These are phyloP conservation scores for Xylaria sp. DNA, from an alignment of 2,329 filamentous ascomycete species.

Conservation along the genomic window DNA sequence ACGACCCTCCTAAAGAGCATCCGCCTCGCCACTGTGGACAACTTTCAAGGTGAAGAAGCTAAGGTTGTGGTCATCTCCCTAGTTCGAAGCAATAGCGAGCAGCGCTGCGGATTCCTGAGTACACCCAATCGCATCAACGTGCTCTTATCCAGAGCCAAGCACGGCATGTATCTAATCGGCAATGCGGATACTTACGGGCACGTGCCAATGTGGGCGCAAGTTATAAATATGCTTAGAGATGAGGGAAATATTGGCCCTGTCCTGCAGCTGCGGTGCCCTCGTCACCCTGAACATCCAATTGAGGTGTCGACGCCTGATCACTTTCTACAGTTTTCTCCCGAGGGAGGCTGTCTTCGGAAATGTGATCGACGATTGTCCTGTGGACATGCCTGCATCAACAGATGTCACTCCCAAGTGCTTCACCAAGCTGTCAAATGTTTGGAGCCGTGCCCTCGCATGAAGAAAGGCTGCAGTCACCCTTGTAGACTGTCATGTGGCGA, in stretches of 20 bases:
- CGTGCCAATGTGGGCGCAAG: slow-evolving; percentile 71
- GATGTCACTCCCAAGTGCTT: slow-evolving; percentile 60
- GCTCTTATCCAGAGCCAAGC: slow-evolving; percentile 70
- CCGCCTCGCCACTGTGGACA: slow-evolving; percentile 74
- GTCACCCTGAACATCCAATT: slow-evolving; percentile 62
- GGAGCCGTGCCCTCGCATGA: slow-evolving; percentile 56
- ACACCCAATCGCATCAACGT: slow-evolving; percentile 77
- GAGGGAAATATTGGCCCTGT: slow-evolving; percentile 56
- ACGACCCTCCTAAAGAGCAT: slow-evolving; percentile 60
- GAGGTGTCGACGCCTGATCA: slow-evolving; percentile 64
- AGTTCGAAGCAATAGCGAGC: slow-evolving; percentile 72
- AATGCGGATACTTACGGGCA: slow-evolving; percentile 67
- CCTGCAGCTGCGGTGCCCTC: slow-evolving; percentile 54
- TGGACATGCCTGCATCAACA: slow-evolving; percentile 58
- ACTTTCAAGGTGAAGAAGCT: slow-evolving; percentile 81
- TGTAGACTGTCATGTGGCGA: slow-evolving; percentile 58
- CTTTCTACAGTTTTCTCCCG: slow-evolving; percentile 65
- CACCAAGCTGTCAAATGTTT: slow-evolving; percentile 59
- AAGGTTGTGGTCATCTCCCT: slow-evolving; percentile 76
- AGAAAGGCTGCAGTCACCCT: slow-evolving; percentile 56
- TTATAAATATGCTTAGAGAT: slow-evolving; percentile 62
- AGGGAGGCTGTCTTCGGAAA: slow-evolving; percentile 67
- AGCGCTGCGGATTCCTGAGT: slow-evolving; percentile 71
- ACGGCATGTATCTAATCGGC: slow-evolving; percentile 78
- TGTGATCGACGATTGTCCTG: slow-evolving; percentile 62